A percentile compares a stretch with the other conserved stretches of the same genome.
These are phyloP conservation scores for Penicillium sp. DNA, from an alignment of 2,329 filamentous ascomycete genomes.

Conservation along the genomic window DNA sequence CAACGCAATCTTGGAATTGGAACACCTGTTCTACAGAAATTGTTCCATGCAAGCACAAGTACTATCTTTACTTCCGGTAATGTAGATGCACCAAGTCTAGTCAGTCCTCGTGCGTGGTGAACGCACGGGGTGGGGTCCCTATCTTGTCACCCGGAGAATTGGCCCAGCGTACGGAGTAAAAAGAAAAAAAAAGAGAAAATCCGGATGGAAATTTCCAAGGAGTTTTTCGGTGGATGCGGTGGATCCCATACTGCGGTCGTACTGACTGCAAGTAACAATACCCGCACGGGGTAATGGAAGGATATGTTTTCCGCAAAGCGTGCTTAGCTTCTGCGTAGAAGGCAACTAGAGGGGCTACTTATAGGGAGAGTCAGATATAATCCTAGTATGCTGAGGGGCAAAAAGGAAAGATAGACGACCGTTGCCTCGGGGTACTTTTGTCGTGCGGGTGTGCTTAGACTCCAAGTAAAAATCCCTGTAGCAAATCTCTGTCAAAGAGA, in stretches of 20 bases:
- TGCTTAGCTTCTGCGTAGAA: background rate
- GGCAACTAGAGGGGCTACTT: background rate
- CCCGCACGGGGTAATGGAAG: slow-evolving; percentile 12
- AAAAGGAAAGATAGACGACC: background rate
- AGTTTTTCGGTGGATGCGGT: background rate
- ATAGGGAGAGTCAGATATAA: no score
- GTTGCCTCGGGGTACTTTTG: slow-evolving; percentile 6
- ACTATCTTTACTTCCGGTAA: no score
- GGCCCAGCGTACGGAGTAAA: no score
- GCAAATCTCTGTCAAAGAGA: background rate
- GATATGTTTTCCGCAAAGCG: slow-evolving; percentile 13
- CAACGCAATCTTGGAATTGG: no score
- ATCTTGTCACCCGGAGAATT: no score
- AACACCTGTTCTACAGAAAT: no score
- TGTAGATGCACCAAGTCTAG: no score
- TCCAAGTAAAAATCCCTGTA: slow-evolving; percentile 4
- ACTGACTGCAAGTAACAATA: background rate
- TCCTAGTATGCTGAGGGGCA: background rate
- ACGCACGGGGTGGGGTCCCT: no score
- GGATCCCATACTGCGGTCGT: background rate
- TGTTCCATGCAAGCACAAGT: no score
- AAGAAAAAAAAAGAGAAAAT: no score
- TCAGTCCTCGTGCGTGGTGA: no score
- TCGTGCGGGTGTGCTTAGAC: background rate
- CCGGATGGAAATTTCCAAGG: no score